Conservation (phyloP, 1,139 yeast species). For the Magnusiomyces suaveolens region DNA sequence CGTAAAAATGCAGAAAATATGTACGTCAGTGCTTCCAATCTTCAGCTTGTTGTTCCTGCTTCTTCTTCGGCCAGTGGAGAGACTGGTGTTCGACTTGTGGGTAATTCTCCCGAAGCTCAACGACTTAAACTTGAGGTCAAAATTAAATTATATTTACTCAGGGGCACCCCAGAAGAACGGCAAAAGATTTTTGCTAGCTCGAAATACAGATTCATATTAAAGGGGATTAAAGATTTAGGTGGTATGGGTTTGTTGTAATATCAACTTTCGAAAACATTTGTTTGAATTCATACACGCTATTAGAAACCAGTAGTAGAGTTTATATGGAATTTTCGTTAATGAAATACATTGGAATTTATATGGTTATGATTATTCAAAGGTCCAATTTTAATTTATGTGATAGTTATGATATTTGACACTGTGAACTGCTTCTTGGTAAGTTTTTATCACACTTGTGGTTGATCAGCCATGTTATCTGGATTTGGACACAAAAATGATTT, state of each 20-base stretch:
- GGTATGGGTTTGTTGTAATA: not conserved
- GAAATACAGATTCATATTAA: not conserved
- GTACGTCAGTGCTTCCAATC: slow-evolving; percentile 20
- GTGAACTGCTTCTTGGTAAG: no score
- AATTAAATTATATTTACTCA: not conserved
- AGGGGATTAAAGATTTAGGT: not conserved
- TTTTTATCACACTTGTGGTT: no score
- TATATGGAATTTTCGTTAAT: no score
- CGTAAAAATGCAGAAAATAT: slow-evolving; percentile 20
- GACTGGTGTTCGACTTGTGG: not conserved
- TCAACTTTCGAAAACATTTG: not conserved
- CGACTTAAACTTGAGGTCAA: slow-evolving; percentile 1
- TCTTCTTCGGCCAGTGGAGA: not conserved
- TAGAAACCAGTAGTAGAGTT: no score
- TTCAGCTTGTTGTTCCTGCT: slow-evolving; percentile 2
- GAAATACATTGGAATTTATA: no score
- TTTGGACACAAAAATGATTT: no score
- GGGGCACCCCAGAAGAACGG: slow-evolving; percentile 1
- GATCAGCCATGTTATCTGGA: no score
- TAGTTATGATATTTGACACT: no score
- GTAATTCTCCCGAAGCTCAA: slow-evolving; percentile 1
- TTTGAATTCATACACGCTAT: no score
- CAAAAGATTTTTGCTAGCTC: slow-evolving; percentile 9
- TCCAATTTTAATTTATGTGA: no score
- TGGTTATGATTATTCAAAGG: no score